Evolutionary conservation across 768 basidiomycete genomes (phyloP), one percentile per base, ranked within the genome.

Genomic region (Lentinula raphanica): DNA sequence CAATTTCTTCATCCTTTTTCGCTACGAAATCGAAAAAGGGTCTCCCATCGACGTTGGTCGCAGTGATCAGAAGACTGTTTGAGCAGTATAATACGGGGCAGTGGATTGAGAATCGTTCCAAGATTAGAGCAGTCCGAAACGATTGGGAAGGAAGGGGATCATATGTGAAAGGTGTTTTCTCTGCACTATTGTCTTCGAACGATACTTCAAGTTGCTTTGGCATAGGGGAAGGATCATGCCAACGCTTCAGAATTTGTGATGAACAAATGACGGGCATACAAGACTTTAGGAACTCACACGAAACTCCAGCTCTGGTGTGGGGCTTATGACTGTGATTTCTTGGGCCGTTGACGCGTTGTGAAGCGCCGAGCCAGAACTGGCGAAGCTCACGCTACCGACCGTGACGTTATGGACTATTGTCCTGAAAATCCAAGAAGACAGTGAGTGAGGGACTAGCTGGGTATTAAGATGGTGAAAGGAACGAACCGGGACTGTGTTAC

Each of bases 321-420:
- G 87, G 1, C 87, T 83, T 54, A 91, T 80, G 29, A 92, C 83
- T 19, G 83, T 83, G 60, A 92, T 83, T 71, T 92, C 90, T 70
- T 90, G 88, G 0, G 90, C 90, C 0, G 90, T 92, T 13, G 89
- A 89, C 15, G 87, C 87, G 64, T 86, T 90, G 65, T 91, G 87
- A 64, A 91, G 76, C 0, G 88, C 85, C 23, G 83, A 82, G 7
- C 86, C 85, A 8, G 88, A 85, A 45, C 81, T 80, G 3, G 89
- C 89, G 65, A 87, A 89, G 1, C 90, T 90, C 31, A 92, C 85
- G 61, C 87, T 88, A 36, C 90, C 89, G 29, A 88, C 87, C 44
- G 88, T 69, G 7, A 87, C 86, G 60, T 87, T 87, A 66, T 87
- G 84, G 46, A 84, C 85, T 25, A 89, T 85, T 4, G 86, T 90